A percentile compares a stretch with the other conserved stretches of the same genome.
Conservation (phyloP, 441 rosid species). For the Pelargonium cotyledonis region DNA sequence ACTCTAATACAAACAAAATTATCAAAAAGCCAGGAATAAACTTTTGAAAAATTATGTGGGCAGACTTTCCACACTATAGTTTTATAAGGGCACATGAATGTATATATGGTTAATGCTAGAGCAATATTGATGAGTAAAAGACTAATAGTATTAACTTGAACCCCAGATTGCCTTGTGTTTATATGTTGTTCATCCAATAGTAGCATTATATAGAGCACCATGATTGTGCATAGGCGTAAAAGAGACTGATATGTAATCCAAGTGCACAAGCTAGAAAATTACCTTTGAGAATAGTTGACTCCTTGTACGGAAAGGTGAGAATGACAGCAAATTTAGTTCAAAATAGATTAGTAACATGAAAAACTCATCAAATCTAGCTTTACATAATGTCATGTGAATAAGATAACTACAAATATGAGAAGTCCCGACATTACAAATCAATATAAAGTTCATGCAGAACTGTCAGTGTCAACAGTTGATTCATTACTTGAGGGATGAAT, state of each 20-base stretch:
- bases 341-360: not conserved
- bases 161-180: too few relatives aligned
- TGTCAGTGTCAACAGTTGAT: not conserved
- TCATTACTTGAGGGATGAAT: not conserved
- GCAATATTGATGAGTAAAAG: too few relatives aligned
- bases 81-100: too few relatives aligned
- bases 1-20: too few relatives aligned
- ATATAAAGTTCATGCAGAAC: not conserved
- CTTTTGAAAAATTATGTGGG: too few relatives aligned
- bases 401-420: not conserved
- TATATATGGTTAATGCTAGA: too few relatives aligned
- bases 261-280: slow-evolving; percentile 10
- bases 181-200: too few relatives aligned
- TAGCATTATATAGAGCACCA: slow-evolving; percentile 8
- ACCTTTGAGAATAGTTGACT: slow-evolving; percentile 77
- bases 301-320: slow-evolving; percentile 79
- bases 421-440: not conserved
- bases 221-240: not conserved
- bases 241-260: slow-evolving; percentile 6
- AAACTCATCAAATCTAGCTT: slow-evolving; percentile 15
- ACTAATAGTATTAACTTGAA: too few relatives aligned
- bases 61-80: too few relatives aligned
- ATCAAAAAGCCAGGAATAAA: too few relatives aligned
- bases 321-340: slow-evolving; percentile 8
- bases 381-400: not conserved